Evolutionary conservation across 2,329 filamentous ascomycete species (phyloP).

Genomic region (Truncatella angustata): DNA sequence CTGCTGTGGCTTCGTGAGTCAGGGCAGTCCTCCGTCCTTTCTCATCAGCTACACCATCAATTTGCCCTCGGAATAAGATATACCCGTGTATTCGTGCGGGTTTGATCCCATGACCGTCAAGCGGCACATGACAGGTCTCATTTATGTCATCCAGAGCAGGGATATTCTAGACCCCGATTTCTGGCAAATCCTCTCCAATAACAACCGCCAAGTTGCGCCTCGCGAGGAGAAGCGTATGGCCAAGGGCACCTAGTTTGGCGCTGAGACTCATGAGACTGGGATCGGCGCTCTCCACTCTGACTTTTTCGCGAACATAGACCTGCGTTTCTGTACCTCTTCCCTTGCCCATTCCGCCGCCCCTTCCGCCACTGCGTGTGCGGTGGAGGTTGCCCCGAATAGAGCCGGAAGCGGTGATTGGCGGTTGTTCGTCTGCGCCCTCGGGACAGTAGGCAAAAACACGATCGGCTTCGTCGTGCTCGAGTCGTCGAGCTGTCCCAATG

Average conservation of each 20-base stretch:
- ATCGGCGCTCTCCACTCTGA: conserved; percentile 84
- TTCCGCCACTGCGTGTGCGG: conserved; percentile 5
- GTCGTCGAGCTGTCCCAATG: conserved; percentile 61
- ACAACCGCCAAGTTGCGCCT: conserved; percentile 73
- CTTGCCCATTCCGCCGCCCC: conserved; percentile 12
- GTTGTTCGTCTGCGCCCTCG: conserved; percentile 20
- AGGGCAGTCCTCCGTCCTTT: not conserved
- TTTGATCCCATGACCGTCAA: too few species aligned
- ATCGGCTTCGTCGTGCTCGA: conserved; percentile 79
- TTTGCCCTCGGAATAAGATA: not conserved
- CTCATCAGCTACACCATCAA: not conserved
- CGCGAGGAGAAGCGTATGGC: conserved; percentile 68
- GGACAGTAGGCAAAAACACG: conserved; percentile 65
- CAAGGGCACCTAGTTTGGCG: conserved; percentile 77
- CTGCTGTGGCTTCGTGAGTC: not conserved
- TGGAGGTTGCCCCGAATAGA: conserved; percentile 12
- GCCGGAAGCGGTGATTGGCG: conserved; percentile 13
- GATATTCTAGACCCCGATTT: conserved; percentile 15
- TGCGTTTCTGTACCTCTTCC: conserved; percentile 40
- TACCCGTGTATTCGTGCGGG: not conserved
- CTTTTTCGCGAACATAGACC: conserved; percentile 85
- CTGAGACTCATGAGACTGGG: conserved; percentile 80
- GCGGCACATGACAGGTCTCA: not conserved
- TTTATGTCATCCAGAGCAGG: not conserved
- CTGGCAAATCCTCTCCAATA: conserved; percentile 62